Evolutionary conservation across 2,329 filamentous ascomycete genomes (phyloP).

Genomic region (Diplodia corticola): DNA sequence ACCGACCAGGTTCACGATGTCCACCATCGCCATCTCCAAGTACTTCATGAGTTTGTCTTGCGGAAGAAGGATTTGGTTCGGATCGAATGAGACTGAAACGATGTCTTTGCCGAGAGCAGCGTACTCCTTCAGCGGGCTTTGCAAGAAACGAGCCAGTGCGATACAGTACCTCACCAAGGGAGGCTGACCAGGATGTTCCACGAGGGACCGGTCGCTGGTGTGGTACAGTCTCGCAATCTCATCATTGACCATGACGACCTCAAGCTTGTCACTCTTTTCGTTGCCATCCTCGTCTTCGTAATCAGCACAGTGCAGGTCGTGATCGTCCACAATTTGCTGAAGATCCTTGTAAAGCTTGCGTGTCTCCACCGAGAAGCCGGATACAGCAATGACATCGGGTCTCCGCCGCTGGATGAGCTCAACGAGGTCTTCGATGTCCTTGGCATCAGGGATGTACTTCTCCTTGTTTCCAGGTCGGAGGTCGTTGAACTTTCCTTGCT

Average conservation of each 20-base stretch:
- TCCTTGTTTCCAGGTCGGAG: slow-evolving; percentile 66
- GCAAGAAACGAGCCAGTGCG: slow-evolving; percentile 84
- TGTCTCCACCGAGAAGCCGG: slow-evolving; percentile 85
- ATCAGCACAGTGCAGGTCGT: slow-evolving; percentile 75
- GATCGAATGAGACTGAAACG: slow-evolving; percentile 81
- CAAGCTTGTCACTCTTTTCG: slow-evolving; percentile 74
- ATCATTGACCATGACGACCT: slow-evolving; percentile 91
- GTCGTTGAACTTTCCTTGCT: slow-evolving; percentile 84
- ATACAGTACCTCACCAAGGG: slow-evolving; percentile 86
- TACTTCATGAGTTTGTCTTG: slow-evolving; percentile 83
- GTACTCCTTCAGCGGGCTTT: slow-evolving; percentile 96
- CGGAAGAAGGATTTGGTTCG: slow-evolving; percentile 83
- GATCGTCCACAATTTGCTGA: slow-evolving; percentile 73
- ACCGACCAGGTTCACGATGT: slow-evolving; percentile 96
- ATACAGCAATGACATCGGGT: slow-evolving; percentile 87
- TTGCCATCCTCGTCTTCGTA: slow-evolving; percentile 74
- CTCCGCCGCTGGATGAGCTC: slow-evolving; percentile 76
- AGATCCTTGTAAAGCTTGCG: slow-evolving; percentile 80
- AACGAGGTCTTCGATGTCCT: slow-evolving; percentile 68
- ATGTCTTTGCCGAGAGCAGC: slow-evolving; percentile 88
- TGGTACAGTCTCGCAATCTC: slow-evolving; percentile 97
- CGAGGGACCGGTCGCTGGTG: slow-evolving; percentile 74
- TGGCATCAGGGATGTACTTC: slow-evolving; percentile 65
- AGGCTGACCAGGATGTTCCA: slow-evolving; percentile 78
- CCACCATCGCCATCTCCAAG: slow-evolving; percentile 94